Evolutionary conservation across 2,329 filamentous ascomycete genomes (phyloP), one percentile per base, ranked within the genome.

Genomic region (Alternaria atra): DNA sequence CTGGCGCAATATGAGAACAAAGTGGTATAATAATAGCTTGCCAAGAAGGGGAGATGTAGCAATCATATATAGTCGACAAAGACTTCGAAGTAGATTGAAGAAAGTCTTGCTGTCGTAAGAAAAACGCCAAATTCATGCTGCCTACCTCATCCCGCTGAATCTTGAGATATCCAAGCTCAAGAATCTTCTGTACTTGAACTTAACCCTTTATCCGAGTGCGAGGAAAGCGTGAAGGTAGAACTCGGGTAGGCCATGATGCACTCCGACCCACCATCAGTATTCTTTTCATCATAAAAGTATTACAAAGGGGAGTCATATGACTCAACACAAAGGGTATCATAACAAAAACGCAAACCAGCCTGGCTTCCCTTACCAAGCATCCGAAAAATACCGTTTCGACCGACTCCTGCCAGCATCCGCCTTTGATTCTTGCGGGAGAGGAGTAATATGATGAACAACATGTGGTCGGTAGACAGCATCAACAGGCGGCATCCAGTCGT

Each of bases 401-500:
- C 80, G 72, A 67, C 71, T 80, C 74, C 76, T 80, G 30, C 75
- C 78, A 20, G 76, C 77, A 29, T 81, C 73, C 32, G 81, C 81
- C 63, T 83, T 80, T 3, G 82, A 80, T 68, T 84, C 83, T 35
- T 79, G 74, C 1, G 81, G 81, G 34, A 84, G 65, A 58, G 82
- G 84, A 20, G 91, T 94, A 35, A 61, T 61, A 76, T 97, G 94
- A 79, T 98, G 94, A 3, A 97, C 94, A 15, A 97, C 92, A 77
- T 97, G 94, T 6, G 94, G 94, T 50, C 93, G 85, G 76, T 97
- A 97, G 15, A 97, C 90, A 5, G 93, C 93, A 78, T 97, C 93
- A 3, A 96, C 92, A 1, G 92, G 93, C 2, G 91, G 91, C 87
- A 94, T 93, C 91, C 91, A 97, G 73, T 97, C 94, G 76, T 97